A percentile compares a stretch with the other conserved stretches of the same genome.
phyloP scores from a whole-genome alignment of 495 filamentous ascomycete species.

The Aspergillus avenaceus region DNA sequence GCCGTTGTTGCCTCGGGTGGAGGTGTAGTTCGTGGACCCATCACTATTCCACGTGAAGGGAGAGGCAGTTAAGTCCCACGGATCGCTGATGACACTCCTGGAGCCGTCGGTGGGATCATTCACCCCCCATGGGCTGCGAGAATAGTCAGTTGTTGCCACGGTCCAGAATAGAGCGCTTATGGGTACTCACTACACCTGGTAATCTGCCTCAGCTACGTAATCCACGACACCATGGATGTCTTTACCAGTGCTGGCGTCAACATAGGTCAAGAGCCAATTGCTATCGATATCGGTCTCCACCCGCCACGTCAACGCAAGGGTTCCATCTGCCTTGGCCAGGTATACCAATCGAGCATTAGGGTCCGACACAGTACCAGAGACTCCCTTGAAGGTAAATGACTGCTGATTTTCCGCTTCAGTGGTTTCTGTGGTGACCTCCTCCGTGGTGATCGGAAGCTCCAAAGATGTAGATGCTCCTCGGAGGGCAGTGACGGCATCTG shows the following conservation, averaged over 20 bases:
- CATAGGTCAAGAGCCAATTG: slow-evolving; percentile 11
- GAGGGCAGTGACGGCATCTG: slow-evolving; percentile 6
- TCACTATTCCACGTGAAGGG: slow-evolving; percentile 11
- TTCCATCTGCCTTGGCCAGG: neutral
- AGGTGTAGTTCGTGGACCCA: slow-evolving; percentile 1
- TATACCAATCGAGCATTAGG: slow-evolving; percentile 8
- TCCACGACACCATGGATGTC: slow-evolving; percentile 7
- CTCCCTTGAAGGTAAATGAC: slow-evolving; percentile 4
- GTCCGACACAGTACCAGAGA: slow-evolving; percentile 5
- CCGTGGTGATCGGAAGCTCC: neutral
- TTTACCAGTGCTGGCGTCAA: slow-evolving; percentile 4
- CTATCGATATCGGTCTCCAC: slow-evolving; percentile 7
- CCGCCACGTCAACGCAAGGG: slow-evolving; percentile 6
- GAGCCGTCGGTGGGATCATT: slow-evolving; percentile 10
- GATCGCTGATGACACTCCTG: slow-evolving; percentile 3
- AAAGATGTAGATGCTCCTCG: neutral
- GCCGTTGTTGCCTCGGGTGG: slow-evolving; percentile 9
- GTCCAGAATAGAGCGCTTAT: neutral
- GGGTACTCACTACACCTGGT: slow-evolving; percentile 10
- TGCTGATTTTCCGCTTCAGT: neutral
- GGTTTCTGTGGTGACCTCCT: neutral
- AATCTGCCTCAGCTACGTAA: slow-evolving; percentile 8
- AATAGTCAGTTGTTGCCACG: too few relatives aligned
- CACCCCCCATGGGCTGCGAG: slow-evolving; percentile 7
- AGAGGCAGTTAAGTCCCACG: slow-evolving; percentile 4